Percentiles rank a stretch among this genome's conserved stretches.
These are phyloP conservation scores for Exophiala aquamarina DNA, from an alignment of 2,329 filamentous ascomycete species.

Conservation along the genomic window DNA sequence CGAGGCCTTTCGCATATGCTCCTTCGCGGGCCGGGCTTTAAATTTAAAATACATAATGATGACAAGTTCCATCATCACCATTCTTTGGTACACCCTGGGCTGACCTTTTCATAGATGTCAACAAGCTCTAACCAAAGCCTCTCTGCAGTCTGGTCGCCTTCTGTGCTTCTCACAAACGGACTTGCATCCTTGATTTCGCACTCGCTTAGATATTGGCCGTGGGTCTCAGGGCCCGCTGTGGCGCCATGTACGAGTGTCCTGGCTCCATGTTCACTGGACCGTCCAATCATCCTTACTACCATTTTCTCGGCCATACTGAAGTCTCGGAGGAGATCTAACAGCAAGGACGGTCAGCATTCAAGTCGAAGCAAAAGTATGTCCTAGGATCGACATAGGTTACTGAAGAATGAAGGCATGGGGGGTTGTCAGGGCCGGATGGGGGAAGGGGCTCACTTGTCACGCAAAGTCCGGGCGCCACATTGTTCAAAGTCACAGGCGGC, in stretches of 20 bases:
- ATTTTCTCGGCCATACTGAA: neutral
- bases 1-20: too few relatives aligned
- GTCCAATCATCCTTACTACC: slow-evolving; percentile 33
- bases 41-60: too few relatives aligned
- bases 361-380: too few relatives aligned
- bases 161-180: slow-evolving; percentile 17
- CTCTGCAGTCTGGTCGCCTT: slow-evolving; percentile 16
- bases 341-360: too few relatives aligned
- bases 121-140: slow-evolving; percentile 17
- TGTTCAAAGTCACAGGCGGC: slow-evolving; percentile 48
- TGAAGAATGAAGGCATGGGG: too few relatives aligned
- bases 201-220: slow-evolving; percentile 49
- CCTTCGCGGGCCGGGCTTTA: too few relatives aligned
- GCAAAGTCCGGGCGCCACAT: slow-evolving; percentile 55
- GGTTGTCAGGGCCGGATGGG: too few relatives aligned
- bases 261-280: slow-evolving; percentile 48
- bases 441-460: slow-evolving; percentile 34
- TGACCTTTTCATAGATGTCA: slow-evolving; percentile 14
- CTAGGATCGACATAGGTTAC: too few relatives aligned
- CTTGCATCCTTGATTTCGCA: slow-evolving; percentile 27
- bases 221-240: slow-evolving; percentile 39
- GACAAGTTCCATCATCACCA: slow-evolving; percentile 7
- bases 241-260: slow-evolving; percentile 45
- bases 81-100: slow-evolving; percentile 18
- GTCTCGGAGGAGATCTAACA: slow-evolving; percentile 41